Base-by-base conservation (phyloP, 2,329 filamentous ascomycete species). In the Sporothrix pallida region DNA sequence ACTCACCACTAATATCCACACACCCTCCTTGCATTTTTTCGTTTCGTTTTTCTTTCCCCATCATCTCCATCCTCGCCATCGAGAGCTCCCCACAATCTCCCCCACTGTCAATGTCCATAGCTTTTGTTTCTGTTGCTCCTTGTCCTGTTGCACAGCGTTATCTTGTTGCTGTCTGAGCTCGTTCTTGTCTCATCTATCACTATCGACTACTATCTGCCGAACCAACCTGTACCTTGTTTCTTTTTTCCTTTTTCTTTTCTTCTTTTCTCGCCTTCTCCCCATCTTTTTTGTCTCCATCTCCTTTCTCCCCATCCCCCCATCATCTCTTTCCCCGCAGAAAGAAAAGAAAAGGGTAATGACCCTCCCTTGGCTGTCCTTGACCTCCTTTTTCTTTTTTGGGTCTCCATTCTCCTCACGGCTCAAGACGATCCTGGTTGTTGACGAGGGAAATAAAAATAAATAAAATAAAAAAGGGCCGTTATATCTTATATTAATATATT, bases 211-310 rank as follows among this genome's bases (percentile, higher is more conserved):
- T n/a, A 67, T 67, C 62, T 67, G 42, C 62, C 62, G 62, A 67
- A 26, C 46, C n/a, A 48, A 7, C n/a, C 20, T 48, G 62, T 67
- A 67, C 42, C 37, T 46, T 65, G 60, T 65, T 65, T 65, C 58
- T 46, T 42, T 10, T 10, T 17, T 12, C 12, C 15, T 5, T 46
- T 42, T 10, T 10, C n/a, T 12, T n/a, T 26, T 5, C 5, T 37
- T 7, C 31, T 5, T 37, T 37, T 37, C 31, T 37, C 31, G 31
- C 31, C 31, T 5, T 7, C 31, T 37, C 31, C 31, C 31, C 31
- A 37, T 37, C 31, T 37, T 6, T 6, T 37, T 37, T 37, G 20
- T 31, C 54, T 58, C 15, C 15, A 54, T 54, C 50, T 5, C 54
- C 6, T 44, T 13, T 44, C 42, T 17, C 42, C 42, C 42, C 37